A percentile compares a stretch with the other conserved stretches of the same genome.
These are phyloP conservation scores for Piper longum DNA, from an alignment of 164 flowering plant species.

Conservation along the genomic window DNA sequence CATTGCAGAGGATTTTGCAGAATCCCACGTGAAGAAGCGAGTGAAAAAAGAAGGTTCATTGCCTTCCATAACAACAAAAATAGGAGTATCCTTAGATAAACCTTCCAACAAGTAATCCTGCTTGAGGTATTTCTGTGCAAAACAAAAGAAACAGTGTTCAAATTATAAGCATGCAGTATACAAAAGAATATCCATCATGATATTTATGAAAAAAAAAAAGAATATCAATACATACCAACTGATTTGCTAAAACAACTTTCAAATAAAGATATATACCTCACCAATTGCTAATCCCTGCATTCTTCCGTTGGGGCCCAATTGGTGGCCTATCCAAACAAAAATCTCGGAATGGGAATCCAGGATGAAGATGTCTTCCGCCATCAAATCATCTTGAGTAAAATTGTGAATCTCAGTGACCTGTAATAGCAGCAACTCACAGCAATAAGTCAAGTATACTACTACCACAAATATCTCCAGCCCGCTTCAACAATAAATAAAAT, in stretches of 20 bases:
- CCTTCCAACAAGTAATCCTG: slow-evolving; percentile 75
- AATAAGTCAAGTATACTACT: neutral
- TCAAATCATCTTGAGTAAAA: slow-evolving; percentile 90
- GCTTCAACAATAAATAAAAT: neutral
- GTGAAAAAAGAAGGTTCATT: slow-evolving; percentile 86
- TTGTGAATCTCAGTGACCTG: slow-evolving; percentile 84
- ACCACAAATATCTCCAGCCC: neutral
- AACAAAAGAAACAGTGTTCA: neutral
- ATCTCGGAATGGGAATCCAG: slow-evolving; percentile 83
- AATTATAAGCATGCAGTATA: neutral
- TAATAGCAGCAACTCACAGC: slow-evolving; percentile 7
- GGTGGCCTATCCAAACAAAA: slow-evolving; percentile 92
- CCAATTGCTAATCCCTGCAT: slow-evolving; percentile 68
- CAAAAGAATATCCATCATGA: too few species aligned
- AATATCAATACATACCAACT: neutral
- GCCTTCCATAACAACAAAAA: slow-evolving; percentile 71
- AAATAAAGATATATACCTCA: slow-evolving; percentile 55
- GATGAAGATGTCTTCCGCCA: slow-evolving; percentile 93
- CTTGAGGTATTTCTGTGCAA: slow-evolving; percentile 73
- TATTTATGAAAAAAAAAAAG: neutral
- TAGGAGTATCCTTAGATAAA: slow-evolving; percentile 62
- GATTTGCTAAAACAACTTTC: neutral
- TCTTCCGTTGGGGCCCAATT: slow-evolving; percentile 55
- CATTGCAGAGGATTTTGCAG: slow-evolving; percentile 66
- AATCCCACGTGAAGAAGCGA: slow-evolving; percentile 93